Base-by-base conservation (phyloP, 2,329 filamentous ascomycete genomes). In the Fusarium sp. region DNA sequence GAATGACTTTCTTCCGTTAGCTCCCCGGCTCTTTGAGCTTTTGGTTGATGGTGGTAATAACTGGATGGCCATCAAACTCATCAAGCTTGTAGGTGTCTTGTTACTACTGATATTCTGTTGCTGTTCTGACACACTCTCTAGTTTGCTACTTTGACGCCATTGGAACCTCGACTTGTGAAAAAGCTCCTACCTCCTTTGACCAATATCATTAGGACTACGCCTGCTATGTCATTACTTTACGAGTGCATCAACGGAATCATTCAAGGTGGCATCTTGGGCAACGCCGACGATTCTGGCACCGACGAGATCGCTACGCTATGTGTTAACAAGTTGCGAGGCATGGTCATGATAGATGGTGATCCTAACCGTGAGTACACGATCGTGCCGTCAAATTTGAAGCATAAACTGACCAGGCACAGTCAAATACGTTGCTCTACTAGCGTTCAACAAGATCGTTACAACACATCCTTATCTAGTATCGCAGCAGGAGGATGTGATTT, bases 31-130 rank as follows among this genome's bases (percentile, higher is more conserved):
- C 27, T 99, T 98, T 75, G 94, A 98, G 77, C 86, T 99, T 20
- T 84, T 99, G 27, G 94, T 98, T 14, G 92, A 97, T 65, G 91
- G 94, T 59, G 92, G 92, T 40, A 98, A 99, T 81, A 99, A 99
- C 80, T 99, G 96, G 96, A 98, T 99, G 95, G 94, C 94, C 63
- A 99, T 99, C 78, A 99, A 99, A 79, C 89, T 99, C 68, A 98
- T 99, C 79, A 99, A 99, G 82, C 87, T 99, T 69, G 93, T 95
- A 45, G n/a, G 77, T 56, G n/a, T 20, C 34, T 41, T 25, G 16
- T 13, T 10, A 12, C 11, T 9, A 4, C 9, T 25, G 3, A 7
- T 24, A 14, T 11, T 18, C 3, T 27, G 2, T 20, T 40, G 24
- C 14, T 20, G 40, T 22, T 47, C 56, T 63, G n/a, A 72, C 34